Evolutionary conservation across 257 asterid species (phyloP).

Genomic region (Capsicum rhomboideum): DNA sequence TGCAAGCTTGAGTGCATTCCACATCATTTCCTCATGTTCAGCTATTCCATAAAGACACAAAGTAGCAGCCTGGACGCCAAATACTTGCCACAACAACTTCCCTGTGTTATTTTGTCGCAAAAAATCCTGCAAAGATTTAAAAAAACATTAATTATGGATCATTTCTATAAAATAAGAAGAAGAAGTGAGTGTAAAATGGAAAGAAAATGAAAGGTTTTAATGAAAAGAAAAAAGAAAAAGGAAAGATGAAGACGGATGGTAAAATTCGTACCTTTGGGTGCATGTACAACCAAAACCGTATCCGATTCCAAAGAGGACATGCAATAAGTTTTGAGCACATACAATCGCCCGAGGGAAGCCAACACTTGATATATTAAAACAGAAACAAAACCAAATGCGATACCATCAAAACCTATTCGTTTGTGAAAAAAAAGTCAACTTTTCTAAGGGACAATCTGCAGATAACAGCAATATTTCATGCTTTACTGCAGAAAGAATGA

Average conservation of each 20-base stretch:
- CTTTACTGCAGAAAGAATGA: constrained; percentile 7
- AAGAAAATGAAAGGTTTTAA: not conserved
- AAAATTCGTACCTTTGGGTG: constrained; percentile 76
- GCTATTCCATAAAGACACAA: constrained; percentile 82
- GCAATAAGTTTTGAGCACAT: constrained; percentile 56
- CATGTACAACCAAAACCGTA: constrained; percentile 90
- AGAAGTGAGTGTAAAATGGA: not conserved
- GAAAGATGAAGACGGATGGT: not conserved
- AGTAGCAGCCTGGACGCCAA: constrained; percentile 62
- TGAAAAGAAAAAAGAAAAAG: not conserved
- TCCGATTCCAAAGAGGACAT: constrained; percentile 48
- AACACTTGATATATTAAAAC: constrained; percentile 45
- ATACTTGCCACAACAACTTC: constrained; percentile 87
- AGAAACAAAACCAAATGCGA: not conserved
- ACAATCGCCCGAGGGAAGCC: constrained; percentile 84
- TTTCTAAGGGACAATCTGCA: not conserved
- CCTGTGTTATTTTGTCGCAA: constrained; percentile 95
- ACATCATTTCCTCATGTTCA: constrained; percentile 88
- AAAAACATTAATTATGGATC: not conserved
- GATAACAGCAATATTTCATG: not conserved
- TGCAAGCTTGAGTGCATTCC: constrained; percentile 64
- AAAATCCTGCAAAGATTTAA: constrained; percentile 56
- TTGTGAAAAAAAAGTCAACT: not conserved
- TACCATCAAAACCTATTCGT: not conserved
- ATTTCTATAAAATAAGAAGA: not conserved